Evolutionary conservation across 2,329 filamentous ascomycete species (phyloP).

Genomic region (Scopulariopsis brevicaulis): DNA sequence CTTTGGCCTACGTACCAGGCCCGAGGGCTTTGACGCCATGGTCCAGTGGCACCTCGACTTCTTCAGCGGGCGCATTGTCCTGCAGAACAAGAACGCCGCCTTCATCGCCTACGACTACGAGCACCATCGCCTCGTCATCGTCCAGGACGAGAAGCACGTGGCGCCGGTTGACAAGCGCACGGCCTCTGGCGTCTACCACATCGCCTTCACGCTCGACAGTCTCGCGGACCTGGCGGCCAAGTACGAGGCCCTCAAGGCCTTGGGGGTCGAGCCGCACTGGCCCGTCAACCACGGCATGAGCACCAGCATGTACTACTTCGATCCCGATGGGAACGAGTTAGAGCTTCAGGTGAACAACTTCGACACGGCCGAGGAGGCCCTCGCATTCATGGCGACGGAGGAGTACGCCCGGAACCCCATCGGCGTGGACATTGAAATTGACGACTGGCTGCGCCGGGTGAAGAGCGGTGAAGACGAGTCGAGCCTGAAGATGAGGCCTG

Average conservation of each 20-base stretch:
- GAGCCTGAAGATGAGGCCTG: constrained; percentile 5
- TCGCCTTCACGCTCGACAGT: constrained; percentile 26
- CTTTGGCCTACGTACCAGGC: not conserved
- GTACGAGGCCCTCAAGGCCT: constrained; percentile 22
- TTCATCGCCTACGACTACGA: constrained; percentile 34
- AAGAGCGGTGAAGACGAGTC: constrained; percentile 4
- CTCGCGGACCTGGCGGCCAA: constrained; percentile 21
- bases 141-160: constrained; percentile 12
- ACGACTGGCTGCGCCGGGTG: constrained; percentile 4
- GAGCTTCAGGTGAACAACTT: constrained; percentile 35
- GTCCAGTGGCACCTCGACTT: constrained; percentile 23
- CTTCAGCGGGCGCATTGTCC: constrained; percentile 18
- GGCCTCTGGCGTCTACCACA: constrained; percentile 24
- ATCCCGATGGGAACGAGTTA: constrained; percentile 34
- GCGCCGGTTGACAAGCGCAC: constrained; percentile 10
- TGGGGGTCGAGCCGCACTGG: constrained; percentile 26
- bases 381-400: constrained; percentile 22
- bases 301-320: constrained; percentile 33
- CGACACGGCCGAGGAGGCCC: constrained; percentile 21
- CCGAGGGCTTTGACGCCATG: constrained; percentile 9
- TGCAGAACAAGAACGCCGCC: constrained; percentile 14
- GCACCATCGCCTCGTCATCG: constrained; percentile 34
- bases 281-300: constrained; percentile 34
- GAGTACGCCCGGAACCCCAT: constrained; percentile 26
- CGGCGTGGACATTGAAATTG: constrained; percentile 7